phyloP scores from a whole-genome alignment of 2,329 filamentous ascomycete species.

The Colletotrichum godetiae region DNA sequence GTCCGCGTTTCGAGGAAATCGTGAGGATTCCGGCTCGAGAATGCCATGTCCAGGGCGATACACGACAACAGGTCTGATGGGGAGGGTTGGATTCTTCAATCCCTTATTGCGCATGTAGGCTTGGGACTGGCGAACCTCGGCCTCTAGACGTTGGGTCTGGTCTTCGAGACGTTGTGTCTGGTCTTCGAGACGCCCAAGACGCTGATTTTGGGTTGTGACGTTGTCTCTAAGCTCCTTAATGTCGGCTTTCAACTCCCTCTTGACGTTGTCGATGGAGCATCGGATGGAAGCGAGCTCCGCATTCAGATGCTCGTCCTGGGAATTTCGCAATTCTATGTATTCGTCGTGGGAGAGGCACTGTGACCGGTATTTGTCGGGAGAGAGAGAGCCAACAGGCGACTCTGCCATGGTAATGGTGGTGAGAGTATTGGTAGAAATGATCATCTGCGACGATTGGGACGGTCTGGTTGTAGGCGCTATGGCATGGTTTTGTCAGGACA shows the following conservation, averaged over 20 bases:
- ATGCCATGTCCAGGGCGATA: conserved; percentile 12
- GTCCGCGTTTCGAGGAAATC: conserved; percentile 2
- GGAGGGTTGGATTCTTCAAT: conserved; percentile 9
- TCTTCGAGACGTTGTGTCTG: no score
- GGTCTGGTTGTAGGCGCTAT: no score
- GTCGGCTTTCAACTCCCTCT: neutral
- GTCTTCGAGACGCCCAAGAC: no score
- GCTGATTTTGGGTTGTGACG: no score
- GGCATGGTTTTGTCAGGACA: no score
- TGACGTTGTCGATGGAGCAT: neutral
- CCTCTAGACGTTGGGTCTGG: no score
- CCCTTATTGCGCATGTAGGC: conserved; percentile 4
- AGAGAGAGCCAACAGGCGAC: no score
- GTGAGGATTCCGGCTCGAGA: neutral
- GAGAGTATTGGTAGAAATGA: no score
- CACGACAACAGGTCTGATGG: neutral
- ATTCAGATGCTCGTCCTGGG: neutral
- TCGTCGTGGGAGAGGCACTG: neutral
- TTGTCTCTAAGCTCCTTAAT: no score
- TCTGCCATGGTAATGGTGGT: no score
- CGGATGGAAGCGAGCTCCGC: neutral
- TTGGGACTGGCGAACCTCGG: neutral
- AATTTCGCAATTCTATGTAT: neutral
- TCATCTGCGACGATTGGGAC: no score
- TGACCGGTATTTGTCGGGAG: no score